phyloP scores from a whole-genome alignment of 1,284 basidiomycete genomes.

The Hymenochaete sp. region DNA sequence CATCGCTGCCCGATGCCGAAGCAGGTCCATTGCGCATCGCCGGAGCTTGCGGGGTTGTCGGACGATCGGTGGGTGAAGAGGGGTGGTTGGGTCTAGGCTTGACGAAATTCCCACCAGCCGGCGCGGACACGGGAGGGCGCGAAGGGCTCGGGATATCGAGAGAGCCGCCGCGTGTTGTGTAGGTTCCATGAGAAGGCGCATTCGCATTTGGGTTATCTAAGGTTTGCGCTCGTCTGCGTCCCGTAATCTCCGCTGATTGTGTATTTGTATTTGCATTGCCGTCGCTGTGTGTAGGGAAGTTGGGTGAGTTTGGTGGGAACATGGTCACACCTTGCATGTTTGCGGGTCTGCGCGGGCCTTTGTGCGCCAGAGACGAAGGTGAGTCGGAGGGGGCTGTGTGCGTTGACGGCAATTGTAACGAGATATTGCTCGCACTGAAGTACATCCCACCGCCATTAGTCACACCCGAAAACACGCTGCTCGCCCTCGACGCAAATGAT shows the following conservation, averaged over 20 bases:
- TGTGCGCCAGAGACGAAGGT: not conserved
- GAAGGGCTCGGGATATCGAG: too few species aligned
- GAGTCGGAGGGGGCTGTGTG: constrained; percentile 27
- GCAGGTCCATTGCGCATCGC: too few species aligned
- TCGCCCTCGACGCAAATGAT: constrained; percentile 22
- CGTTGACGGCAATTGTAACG: constrained; percentile 28
- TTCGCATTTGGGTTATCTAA: too few species aligned
- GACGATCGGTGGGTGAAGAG: too few species aligned
- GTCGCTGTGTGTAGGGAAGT: not conserved
- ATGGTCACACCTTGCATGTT: constrained; percentile 15
- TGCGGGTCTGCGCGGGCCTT: constrained; percentile 9
- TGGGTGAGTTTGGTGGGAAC: constrained; percentile 8
- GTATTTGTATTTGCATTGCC: not conserved
- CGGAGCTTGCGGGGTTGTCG: too few species aligned
- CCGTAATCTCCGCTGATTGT: too few species aligned
- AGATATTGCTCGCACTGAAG: constrained; percentile 39
- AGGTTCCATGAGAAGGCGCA: too few species aligned
- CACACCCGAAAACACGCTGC: constrained; percentile 30
- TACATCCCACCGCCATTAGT: constrained; percentile 27
- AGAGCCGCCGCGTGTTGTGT: too few species aligned
- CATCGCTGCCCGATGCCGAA: too few species aligned
- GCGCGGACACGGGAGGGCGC: constrained; percentile 14
- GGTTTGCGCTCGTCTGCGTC: constrained; percentile 14
- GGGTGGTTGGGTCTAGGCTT: too few species aligned
- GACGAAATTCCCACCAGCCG: constrained; percentile 5